Evolutionary conservation across 2,329 filamentous ascomycete genomes (phyloP), one percentile per base, ranked within the genome.

Genomic region (Aspergillus clavatus): DNA sequence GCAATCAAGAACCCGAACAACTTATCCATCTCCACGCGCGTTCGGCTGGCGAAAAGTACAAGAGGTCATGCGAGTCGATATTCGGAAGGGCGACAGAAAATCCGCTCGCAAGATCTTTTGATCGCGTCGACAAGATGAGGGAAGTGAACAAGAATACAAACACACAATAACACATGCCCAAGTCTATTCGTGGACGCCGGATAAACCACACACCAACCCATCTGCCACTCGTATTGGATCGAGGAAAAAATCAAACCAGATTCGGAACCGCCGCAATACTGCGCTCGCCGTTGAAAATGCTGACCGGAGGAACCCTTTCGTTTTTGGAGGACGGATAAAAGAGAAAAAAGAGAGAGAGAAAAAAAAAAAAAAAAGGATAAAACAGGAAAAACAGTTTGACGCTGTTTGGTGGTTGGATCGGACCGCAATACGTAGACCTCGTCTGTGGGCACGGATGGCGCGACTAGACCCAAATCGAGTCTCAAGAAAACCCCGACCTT

Each of bases 111-210:
- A 52, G 46, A 49, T 55, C 56, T 61, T 57, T 58, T 61, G 50
- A 41, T 51, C 55, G 33, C 22, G n/a, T 53, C 49, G 50, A 54
- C 49, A 43, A 45, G 43, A 56, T 50, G 52, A 52, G 49, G 51
- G 46, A 53, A 46, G 38, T 42, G 35, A 53, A 40, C 33, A 43
- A 53, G 41, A 56, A 51, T 40, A 49, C 47, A 55, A 51, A 53
- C 42, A 50, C 46, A 52, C 47, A 46, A 40, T 36, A 56, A 58
- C 58, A 64, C 60, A 68, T 67, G 63, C 64, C 65, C 66, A 62
- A 59, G 62, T 68, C 66, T 68, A 68, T 68, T 56, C 59, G 58
- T 66, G 63, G 66, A 68, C 66, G 66, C 66, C 66, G 55, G 58
- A 65, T 57, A 56, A 67, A 65, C 57, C 59, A 61, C 57, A 58